These are phyloP conservation scores for Elsinoe arachidis DNA, from an alignment of 2,329 filamentous ascomycete species.

Conservation along the genomic window DNA sequence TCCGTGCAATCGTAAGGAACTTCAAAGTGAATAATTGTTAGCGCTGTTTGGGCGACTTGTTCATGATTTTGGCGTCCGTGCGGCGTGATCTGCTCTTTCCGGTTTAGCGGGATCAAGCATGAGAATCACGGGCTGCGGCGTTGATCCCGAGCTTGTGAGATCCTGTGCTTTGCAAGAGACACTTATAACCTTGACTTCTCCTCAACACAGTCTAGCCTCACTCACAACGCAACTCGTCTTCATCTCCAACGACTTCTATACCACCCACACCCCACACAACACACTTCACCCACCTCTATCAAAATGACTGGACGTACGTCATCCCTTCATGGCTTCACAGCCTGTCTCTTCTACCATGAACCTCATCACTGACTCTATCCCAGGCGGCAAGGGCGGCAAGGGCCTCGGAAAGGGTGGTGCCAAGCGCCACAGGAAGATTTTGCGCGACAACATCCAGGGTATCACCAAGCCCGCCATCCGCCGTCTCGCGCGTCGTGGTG, in stretches of 20 bases:
- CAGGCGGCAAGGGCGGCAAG: conserved; percentile 93
- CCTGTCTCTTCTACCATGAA: conserved; percentile 9
- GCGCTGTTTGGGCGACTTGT: background rate
- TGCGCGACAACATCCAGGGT: conserved; percentile 99
- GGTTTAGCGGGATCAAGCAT: conserved; percentile 9
- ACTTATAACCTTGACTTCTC: conserved; percentile 4
- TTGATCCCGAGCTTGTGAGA: conserved; percentile 7
- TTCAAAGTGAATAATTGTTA: conserved; percentile 10
- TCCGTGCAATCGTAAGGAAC: conserved; percentile 10
- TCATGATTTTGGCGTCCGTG: conserved; percentile 13
- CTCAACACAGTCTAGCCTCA: conserved; percentile 17
- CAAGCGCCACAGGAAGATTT: conserved; percentile 98
- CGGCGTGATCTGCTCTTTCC: conserved; percentile 8
- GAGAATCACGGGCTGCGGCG: conserved; percentile 9
- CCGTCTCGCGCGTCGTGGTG: conserved; percentile 96
- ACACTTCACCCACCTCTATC: conserved; percentile 27
- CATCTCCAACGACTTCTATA: conserved; percentile 21
- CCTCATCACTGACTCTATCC: conserved; percentile 38
- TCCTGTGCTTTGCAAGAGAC: background rate
- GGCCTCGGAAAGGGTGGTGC: conserved; percentile 96
- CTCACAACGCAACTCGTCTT: conserved; percentile 19
- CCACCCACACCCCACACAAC: conserved; percentile 20
- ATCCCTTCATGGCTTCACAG: conserved; percentile 14
- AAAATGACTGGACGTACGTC: conserved; percentile 46
- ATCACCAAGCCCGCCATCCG: conserved; percentile 98